These are phyloP conservation scores for Cladorrhinum samala DNA, from an alignment of 495 filamentous ascomycete species.

Conservation along the genomic window DNA sequence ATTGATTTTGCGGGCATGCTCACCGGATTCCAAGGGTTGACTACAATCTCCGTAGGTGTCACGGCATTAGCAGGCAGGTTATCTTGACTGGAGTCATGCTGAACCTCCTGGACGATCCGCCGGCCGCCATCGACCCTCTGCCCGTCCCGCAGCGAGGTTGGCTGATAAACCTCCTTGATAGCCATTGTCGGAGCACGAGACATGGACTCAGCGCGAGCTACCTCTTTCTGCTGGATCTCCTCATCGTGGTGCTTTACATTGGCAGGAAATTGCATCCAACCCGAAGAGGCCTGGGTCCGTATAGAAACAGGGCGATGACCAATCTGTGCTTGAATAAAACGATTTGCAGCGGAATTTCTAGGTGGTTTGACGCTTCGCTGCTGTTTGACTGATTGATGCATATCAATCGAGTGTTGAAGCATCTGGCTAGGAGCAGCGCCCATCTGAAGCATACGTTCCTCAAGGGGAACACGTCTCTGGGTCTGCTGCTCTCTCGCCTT, in stretches of 20 bases:
- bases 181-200: neutral
- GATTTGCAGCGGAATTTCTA: too few relatives aligned
- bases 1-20: too few relatives aligned
- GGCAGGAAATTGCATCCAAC: neutral
- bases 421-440: slow-evolving; percentile 1
- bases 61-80: too few relatives aligned
- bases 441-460: slow-evolving; percentile 9
- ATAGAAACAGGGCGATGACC: neutral
- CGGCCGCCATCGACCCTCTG: neutral
- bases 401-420: neutral
- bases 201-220: neutral
- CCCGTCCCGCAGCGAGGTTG: slow-evolving; percentile 7
- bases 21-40: too few relatives aligned
- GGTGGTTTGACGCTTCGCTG: neutral
- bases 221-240: neutral
- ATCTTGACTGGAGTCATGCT: too few relatives aligned
- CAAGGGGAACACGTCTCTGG: slow-evolving; percentile 3
- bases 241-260: slow-evolving; percentile 2
- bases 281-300: neutral
- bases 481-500: neutral
- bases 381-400: neutral
- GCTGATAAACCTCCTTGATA: slow-evolving; percentile 13
- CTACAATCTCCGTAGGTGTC: too few relatives aligned
- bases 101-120: neutral
- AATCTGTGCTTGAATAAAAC: neutral